These are phyloP conservation scores for Volvariella surrecta DNA, from an alignment of 1,284 basidiomycete genomes.

Conservation along the genomic window DNA sequence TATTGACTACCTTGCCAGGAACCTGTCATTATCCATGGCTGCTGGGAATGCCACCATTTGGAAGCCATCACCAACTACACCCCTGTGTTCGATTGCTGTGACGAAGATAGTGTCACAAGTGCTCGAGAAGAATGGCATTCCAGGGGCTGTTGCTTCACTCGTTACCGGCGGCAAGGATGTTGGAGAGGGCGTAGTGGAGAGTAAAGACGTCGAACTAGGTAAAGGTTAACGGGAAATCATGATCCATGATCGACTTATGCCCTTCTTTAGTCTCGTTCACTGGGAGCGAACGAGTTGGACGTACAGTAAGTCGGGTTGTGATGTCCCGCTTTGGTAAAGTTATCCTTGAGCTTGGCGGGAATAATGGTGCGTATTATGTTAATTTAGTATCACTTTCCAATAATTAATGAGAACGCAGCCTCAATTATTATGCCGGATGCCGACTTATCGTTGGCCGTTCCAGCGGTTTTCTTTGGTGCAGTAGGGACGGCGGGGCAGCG, in stretches of 20 bases:
- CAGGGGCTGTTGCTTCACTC: constrained; percentile 77
- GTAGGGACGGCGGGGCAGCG: constrained; percentile 93
- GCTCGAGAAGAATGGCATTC: constrained; percentile 74
- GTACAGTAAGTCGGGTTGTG: constrained; percentile 75
- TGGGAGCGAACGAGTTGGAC: constrained; percentile 84
- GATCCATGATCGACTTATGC: background rate
- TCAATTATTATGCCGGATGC: constrained; percentile 91
- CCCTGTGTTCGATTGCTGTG: constrained; percentile 81
- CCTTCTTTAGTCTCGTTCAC: constrained; percentile 74
- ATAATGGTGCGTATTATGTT: constrained; percentile 58
- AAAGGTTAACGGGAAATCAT: constrained; percentile 9
- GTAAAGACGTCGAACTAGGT: constrained; percentile 71
- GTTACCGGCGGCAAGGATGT: constrained; percentile 79
- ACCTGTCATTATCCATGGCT: constrained; percentile 81
- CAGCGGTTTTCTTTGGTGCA: constrained; percentile 88
- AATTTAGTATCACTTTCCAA: constrained; percentile 10
- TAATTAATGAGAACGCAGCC: constrained; percentile 34
- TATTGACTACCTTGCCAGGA: constrained; percentile 41
- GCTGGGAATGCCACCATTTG: constrained; percentile 92
- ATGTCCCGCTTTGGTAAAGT: constrained; percentile 78
- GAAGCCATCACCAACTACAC: constrained; percentile 91
- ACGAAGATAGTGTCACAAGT: constrained; percentile 80
- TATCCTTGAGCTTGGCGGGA: constrained; percentile 91
- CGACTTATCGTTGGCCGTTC: constrained; percentile 82
- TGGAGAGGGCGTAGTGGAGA: constrained; percentile 74